These are phyloP conservation scores for Isatis lusitanica DNA, from an alignment of 441 rosid species.

Conservation along the genomic window DNA sequence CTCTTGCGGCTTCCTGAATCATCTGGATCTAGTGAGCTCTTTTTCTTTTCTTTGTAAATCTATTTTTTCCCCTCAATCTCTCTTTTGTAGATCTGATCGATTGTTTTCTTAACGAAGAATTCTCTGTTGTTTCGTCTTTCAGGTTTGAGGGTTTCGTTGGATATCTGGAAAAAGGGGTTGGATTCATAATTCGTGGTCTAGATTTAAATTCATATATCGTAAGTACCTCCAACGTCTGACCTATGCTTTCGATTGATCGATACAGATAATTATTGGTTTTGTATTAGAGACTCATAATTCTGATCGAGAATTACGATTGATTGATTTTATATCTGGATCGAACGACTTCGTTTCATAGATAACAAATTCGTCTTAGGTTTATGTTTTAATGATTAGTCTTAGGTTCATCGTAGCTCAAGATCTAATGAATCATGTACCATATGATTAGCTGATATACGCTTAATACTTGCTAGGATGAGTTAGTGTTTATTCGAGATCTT, in stretches of 20 bases:
- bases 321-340: background rate
- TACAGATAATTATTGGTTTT: background rate
- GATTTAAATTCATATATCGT: slow-evolving; percentile 9
- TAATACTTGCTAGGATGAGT: background rate
- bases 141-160: slow-evolving; percentile 36
- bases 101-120: background rate
- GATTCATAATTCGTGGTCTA: background rate
- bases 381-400: background rate
- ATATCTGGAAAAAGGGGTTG: slow-evolving; percentile 3
- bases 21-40: slow-evolving; percentile 28
- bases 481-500: background rate
- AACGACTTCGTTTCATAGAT: background rate
- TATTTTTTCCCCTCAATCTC: background rate
- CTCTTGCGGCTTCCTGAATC: slow-evolving; percentile 3
- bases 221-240: slow-evolving; percentile 1
- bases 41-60: slow-evolving; percentile 2
- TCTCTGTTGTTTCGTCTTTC: background rate
- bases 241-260: background rate
- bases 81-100: background rate
- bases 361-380: background rate
- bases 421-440: background rate
- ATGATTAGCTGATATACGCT: background rate
- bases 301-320: background rate
- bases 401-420: background rate
- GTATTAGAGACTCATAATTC: background rate